Conservation (phyloP, 2,329 filamentous ascomycete species). For the Aspergillus transmontanensis region DNA sequence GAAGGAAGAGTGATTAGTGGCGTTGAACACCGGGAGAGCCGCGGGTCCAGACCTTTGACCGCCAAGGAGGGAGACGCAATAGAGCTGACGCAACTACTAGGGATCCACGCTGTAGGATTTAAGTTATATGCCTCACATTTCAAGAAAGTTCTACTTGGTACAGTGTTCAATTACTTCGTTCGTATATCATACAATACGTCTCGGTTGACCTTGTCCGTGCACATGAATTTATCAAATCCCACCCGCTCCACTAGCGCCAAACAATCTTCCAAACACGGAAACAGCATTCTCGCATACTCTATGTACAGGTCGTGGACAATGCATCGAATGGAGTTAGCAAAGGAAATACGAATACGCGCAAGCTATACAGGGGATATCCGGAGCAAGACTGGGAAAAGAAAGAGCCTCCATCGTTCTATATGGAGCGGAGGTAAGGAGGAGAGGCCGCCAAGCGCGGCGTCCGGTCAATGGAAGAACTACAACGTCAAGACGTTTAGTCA, state of each 20-base stretch:
- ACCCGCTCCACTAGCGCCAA: not conserved
- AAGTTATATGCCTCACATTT: not conserved
- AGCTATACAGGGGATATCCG: constrained; percentile 15
- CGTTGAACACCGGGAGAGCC: constrained; percentile 21
- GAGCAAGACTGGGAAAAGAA: not conserved
- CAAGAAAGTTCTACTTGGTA: not conserved
- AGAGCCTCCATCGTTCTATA: constrained; percentile 3
- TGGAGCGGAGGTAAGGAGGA: not conserved
- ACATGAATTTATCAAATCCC: not conserved
- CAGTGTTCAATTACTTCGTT: not conserved
- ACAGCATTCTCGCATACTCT: constrained; percentile 16
- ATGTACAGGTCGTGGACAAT: constrained; percentile 18
- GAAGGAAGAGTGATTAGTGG: constrained; percentile 11
- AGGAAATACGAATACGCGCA: constrained; percentile 4
- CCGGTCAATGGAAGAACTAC: not conserved
- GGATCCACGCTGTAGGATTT: not conserved
- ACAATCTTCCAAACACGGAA: constrained; percentile 10
- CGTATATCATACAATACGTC: not conserved
- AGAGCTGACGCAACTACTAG: constrained; percentile 2
- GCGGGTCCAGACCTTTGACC: constrained; percentile 20
- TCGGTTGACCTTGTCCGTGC: not conserved
- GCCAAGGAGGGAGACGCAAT: not conserved
- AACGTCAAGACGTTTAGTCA: constrained; percentile 58
- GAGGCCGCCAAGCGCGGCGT: not conserved
- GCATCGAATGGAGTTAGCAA: not conserved